Conservation (phyloP, 441 rosid species). For the Sinapis alba region DNA sequence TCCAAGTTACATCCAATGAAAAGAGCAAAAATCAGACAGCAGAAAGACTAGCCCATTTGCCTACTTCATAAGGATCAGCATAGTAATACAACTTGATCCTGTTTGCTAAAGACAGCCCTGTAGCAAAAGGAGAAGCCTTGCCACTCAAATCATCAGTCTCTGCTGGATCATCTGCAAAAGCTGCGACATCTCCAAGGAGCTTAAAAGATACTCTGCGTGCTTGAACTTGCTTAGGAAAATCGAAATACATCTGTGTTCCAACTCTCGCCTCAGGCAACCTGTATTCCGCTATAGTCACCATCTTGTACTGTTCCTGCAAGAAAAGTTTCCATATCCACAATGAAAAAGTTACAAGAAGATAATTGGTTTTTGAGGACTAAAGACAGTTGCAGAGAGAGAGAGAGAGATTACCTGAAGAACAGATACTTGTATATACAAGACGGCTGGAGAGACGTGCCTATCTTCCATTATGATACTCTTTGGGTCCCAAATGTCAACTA, state of each 20-base stretch:
- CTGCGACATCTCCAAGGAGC: conserved; percentile 84
- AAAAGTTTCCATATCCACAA: neutral
- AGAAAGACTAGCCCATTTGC: conserved; percentile 94
- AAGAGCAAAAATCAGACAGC: conserved; percentile 45
- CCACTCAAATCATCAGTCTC: conserved; percentile 66
- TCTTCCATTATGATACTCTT: conserved; percentile 71
- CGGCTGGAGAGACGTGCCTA: conserved; percentile 75
- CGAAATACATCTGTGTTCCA: conserved; percentile 88
- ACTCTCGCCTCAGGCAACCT: conserved; percentile 76
- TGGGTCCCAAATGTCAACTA: conserved; percentile 57
- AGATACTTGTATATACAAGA: conserved; percentile 76
- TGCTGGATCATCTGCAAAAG: conserved; percentile 72
- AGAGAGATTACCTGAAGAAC: conserved; percentile 66
- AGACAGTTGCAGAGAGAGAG: neutral
- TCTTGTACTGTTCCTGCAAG: conserved; percentile 66
- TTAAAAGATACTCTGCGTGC: conserved; percentile 62
- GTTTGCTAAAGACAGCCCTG: conserved; percentile 72
- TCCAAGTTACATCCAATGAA: neutral
- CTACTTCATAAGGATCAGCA: conserved; percentile 83
- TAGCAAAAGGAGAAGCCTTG: conserved; percentile 53
- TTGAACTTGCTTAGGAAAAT: conserved; percentile 74
- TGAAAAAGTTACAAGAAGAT: neutral
- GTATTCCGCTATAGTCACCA: conserved; percentile 81
- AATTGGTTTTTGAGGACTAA: conserved; percentile 4
- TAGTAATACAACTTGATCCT: conserved; percentile 78